phyloP scores from a whole-genome alignment of 257 asterid genomes.

The Solanum pimpinellifolium region DNA sequence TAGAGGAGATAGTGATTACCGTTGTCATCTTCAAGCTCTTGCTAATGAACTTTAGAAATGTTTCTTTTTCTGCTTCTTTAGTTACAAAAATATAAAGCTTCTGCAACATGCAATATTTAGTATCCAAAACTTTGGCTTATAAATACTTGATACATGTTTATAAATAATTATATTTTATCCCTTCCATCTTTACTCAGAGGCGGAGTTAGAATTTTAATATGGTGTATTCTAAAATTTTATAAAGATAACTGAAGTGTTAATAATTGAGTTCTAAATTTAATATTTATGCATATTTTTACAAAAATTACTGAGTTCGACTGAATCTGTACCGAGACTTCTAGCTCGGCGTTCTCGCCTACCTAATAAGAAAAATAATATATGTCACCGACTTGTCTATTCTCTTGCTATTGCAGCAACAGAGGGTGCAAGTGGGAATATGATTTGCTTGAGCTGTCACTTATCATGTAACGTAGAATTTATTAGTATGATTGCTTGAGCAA shows the following conservation, averaged over 20 bases:
- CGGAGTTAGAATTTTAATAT: too few species aligned
- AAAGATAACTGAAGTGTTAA: neutral
- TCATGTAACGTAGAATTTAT: neutral
- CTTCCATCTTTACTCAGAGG: accelerated
- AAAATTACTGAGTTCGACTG: neutral
- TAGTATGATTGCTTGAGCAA: neutral
- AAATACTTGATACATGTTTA: neutral
- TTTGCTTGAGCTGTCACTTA: neutral
- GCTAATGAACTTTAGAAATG: neutral
- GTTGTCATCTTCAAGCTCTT: neutral
- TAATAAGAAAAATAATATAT: neutral
- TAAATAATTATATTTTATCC: neutral
- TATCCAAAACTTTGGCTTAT: neutral
- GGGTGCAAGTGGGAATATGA: neutral
- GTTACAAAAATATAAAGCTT: neutral
- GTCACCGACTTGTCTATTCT: constrained; percentile 24
- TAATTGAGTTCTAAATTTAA: neutral
- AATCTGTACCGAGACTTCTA: too few species aligned
- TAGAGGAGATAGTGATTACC: neutral
- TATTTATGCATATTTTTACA: too few species aligned
- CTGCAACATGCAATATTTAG: neutral
- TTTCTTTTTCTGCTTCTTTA: neutral
- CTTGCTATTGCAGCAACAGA: constrained; percentile 9
- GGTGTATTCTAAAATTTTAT: too few species aligned
- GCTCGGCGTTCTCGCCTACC: neutral